Percentiles rank a stretch among this genome's conserved stretches.
These are phyloP conservation scores for Pythium myriotylum DNA, from an alignment of 352 stramenopile species.

Conservation along the genomic window DNA sequence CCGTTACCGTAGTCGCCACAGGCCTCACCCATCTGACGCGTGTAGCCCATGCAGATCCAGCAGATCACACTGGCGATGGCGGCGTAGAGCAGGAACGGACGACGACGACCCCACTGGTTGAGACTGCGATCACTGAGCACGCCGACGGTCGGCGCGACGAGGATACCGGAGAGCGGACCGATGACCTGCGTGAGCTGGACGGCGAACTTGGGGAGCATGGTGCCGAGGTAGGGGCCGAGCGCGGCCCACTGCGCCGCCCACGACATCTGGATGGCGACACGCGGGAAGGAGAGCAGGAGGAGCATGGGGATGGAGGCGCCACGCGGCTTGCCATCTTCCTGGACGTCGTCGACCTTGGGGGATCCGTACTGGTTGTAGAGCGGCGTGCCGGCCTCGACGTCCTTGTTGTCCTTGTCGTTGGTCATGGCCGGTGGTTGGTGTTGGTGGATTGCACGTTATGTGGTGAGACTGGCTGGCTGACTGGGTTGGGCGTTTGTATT, in stretches of 20 bases:
- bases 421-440: too few species aligned
- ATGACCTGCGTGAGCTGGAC: constrained; percentile 60
- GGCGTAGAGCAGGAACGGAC: constrained; percentile 26
- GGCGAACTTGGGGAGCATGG: constrained; percentile 43
- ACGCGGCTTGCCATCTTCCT: background rate
- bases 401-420: too few species aligned
- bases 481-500: too few species aligned
- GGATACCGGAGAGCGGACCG: constrained; percentile 48
- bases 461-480: too few species aligned
- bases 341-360: constrained; percentile 18
- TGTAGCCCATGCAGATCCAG: constrained; percentile 34
- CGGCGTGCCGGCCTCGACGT: too few species aligned
- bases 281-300: constrained; percentile 51
- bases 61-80: constrained; percentile 25
- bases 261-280: constrained; percentile 56
- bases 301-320: constrained; percentile 37
- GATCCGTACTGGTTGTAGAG: constrained; percentile 19
- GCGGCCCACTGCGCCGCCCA: constrained; percentile 63
- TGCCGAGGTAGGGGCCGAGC: constrained; percentile 53
- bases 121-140: constrained; percentile 32
- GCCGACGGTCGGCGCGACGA: constrained; percentile 45
- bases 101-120: constrained; percentile 27
- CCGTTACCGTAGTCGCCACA: constrained; percentile 27
- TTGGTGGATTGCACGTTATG: too few species aligned
- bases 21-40: constrained; percentile 23